A percentile compares a stretch with the other conserved stretches of the same genome.
Evolutionary conservation across 495 filamentous ascomycete species (phyloP).

Genomic region (Pseudomonodictys pantanalensis): DNA sequence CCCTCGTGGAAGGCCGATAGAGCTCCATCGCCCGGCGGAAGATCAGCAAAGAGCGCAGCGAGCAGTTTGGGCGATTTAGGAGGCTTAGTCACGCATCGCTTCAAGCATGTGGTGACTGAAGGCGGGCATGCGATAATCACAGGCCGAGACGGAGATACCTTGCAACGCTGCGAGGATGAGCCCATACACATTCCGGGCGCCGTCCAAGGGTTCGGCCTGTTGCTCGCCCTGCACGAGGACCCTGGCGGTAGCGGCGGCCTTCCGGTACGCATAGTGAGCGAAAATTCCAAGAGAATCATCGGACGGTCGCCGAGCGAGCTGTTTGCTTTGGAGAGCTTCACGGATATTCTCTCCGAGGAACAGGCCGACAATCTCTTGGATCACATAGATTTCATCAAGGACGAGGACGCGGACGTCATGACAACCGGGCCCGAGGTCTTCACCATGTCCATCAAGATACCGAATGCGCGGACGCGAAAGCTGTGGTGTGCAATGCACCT

Average conservation of each 20-base stretch:
- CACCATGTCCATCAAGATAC: slow-evolving; percentile 62
- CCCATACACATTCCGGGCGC: slow-evolving; percentile 90
- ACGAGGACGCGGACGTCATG: slow-evolving; percentile 68
- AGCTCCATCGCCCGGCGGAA: slow-evolving; percentile 1
- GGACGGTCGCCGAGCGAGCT: slow-evolving; percentile 77
- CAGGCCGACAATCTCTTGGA: slow-evolving; percentile 79
- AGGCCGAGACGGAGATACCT: slow-evolving; percentile 63
- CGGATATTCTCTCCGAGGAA: slow-evolving; percentile 76
- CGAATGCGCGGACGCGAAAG: slow-evolving; percentile 55
- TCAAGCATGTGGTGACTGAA: slow-evolving; percentile 75
- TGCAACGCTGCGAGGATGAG: slow-evolving; percentile 87
- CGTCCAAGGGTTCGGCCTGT: slow-evolving; percentile 78
- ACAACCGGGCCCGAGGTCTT: slow-evolving; percentile 86
- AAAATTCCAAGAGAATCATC: slow-evolving; percentile 75
- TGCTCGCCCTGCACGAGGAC: slow-evolving; percentile 75
- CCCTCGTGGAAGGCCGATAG: background rate
- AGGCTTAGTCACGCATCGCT: slow-evolving; percentile 63
- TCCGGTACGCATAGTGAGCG: slow-evolving; percentile 74
- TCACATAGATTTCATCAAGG: slow-evolving; percentile 81
- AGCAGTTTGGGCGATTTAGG: slow-evolving; percentile 37
- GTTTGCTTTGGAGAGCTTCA: slow-evolving; percentile 72
- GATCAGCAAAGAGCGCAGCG: slow-evolving; percentile 17
- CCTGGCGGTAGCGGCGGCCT: slow-evolving; percentile 63
- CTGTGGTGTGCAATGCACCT: slow-evolving; percentile 90
- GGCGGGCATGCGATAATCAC: slow-evolving; percentile 85